phyloP scores from a whole-genome alignment of 768 basidiomycete species.

The Tulasnella sp. region DNA sequence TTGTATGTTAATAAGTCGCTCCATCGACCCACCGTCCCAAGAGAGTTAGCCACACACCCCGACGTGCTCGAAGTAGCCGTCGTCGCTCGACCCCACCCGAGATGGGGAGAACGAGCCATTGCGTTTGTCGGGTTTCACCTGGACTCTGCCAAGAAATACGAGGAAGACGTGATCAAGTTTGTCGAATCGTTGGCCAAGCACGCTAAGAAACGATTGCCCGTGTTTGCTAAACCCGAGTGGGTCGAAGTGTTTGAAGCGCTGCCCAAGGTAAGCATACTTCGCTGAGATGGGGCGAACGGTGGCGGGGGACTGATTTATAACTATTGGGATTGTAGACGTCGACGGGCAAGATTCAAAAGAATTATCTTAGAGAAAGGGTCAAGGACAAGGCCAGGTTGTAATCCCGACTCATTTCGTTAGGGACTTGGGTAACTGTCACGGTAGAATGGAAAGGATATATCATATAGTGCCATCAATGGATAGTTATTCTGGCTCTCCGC shows the following conservation, averaged over 20 bases:
- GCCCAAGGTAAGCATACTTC: no score
- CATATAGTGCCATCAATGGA: neutral
- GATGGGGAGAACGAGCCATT: slow-evolving; percentile 86
- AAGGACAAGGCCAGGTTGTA: neutral
- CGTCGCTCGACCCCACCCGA: slow-evolving; percentile 61
- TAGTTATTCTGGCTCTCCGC: no score
- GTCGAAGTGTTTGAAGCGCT: slow-evolving; percentile 66
- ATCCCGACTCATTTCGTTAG: neutral
- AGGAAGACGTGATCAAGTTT: slow-evolving; percentile 54
- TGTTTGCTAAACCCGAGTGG: slow-evolving; percentile 88
- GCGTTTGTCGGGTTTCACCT: slow-evolving; percentile 70
- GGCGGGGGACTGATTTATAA: no score
- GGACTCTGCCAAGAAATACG: slow-evolving; percentile 42
- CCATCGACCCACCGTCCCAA: neutral
- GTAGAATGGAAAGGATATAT: neutral
- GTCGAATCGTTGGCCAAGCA: slow-evolving; percentile 55
- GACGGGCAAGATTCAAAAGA: slow-evolving; percentile 81
- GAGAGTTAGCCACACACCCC: slow-evolving; percentile 70
- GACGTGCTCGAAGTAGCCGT: slow-evolving; percentile 79
- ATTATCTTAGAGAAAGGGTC: slow-evolving; percentile 51
- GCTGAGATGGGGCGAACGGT: no score
- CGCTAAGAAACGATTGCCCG: slow-evolving; percentile 55
- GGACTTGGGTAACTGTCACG: neutral
- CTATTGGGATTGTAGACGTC: slow-evolving; percentile 50
- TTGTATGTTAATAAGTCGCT: neutral